A percentile compares a stretch with the other conserved stretches of the same genome.
Evolutionary conservation across 2,329 filamentous ascomycete genomes (phyloP).

Genomic region (Exophiala xenobiotica): DNA sequence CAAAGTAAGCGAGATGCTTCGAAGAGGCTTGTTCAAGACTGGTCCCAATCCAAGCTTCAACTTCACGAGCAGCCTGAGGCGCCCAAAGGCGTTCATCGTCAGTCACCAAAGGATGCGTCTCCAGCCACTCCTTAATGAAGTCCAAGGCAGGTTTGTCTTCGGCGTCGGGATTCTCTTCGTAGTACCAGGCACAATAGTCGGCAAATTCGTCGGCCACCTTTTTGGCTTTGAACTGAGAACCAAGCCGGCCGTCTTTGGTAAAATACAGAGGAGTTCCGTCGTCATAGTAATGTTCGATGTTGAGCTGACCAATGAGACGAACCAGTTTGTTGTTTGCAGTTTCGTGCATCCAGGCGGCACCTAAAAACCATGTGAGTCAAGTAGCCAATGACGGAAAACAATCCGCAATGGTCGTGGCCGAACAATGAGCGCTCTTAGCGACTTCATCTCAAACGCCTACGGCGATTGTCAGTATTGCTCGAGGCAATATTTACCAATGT

Average conservation of each 20-base stretch:
- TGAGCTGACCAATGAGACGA: constrained; percentile 43
- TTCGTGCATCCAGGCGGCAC: constrained; percentile 49
- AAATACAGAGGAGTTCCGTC: constrained; percentile 45
- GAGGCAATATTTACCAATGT: constrained; percentile 40
- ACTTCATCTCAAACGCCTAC: constrained; percentile 29
- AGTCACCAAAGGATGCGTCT: constrained; percentile 43
- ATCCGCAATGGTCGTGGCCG: constrained; percentile 28
- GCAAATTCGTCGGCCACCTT: constrained; percentile 49
- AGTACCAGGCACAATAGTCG: constrained; percentile 44
- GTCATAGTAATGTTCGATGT: constrained; percentile 48
- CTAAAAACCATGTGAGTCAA: constrained; percentile 32
- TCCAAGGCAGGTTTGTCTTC: constrained; percentile 43
- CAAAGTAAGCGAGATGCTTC: constrained; percentile 45
- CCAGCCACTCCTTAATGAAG: constrained; percentile 43
- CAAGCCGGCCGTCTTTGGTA: constrained; percentile 44
- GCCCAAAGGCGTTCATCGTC: constrained; percentile 46
- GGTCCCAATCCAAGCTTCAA: constrained; percentile 47
- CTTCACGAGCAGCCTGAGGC: constrained; percentile 45
- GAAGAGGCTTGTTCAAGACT: constrained; percentile 44
- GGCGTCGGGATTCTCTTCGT: constrained; percentile 42
- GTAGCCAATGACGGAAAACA: constrained; percentile 21
- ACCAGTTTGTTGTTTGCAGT: constrained; percentile 47
- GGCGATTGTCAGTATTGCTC: constrained; percentile 36
- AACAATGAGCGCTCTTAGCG: constrained; percentile 29
- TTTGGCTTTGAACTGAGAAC: constrained; percentile 48